A percentile compares a stretch with the other conserved stretches of the same genome.
phyloP scores from a whole-genome alignment of 345 rosid species.

The Eucalyptus sp. region DNA sequence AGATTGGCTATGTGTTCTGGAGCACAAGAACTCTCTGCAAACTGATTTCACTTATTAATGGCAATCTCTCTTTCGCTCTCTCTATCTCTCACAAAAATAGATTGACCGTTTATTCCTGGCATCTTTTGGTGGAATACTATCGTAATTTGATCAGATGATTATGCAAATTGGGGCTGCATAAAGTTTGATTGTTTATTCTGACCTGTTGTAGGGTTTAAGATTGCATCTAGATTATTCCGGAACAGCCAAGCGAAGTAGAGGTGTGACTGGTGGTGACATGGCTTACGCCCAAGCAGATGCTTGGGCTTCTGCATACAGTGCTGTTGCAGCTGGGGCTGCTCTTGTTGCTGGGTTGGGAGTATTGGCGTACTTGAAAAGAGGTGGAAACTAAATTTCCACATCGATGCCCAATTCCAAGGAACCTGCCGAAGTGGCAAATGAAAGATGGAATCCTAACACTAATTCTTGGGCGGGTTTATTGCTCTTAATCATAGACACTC shows the following conservation, averaged over 20 bases:
- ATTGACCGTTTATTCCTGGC: neutral
- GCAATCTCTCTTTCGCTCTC: neutral
- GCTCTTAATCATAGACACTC: neutral
- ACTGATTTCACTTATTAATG: neutral
- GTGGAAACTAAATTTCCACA: constrained; percentile 8
- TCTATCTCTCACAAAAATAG: neutral
- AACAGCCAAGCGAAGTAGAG: constrained; percentile 19
- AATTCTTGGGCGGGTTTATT: neutral
- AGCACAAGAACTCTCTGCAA: neutral
- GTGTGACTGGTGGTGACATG: constrained; percentile 28
- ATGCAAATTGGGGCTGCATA: neutral
- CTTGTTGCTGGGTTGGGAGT: constrained; percentile 80
- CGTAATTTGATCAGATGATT: neutral
- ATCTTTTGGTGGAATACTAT: neutral
- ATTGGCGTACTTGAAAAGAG: constrained; percentile 67
- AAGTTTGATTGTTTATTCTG: neutral
- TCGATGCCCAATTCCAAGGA: neutral
- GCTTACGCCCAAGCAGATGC: constrained; percentile 63
- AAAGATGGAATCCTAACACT: neutral
- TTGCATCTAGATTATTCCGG: constrained; percentile 79
- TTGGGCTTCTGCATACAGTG: constrained; percentile 83
- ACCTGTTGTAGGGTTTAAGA: constrained; percentile 64
- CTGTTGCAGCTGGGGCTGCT: constrained; percentile 93
- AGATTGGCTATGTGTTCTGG: neutral
- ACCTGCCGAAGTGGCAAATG: neutral